Evolutionary conservation across 176 grass and related monocot genomes (phyloP).

Genomic region (Metroxylon sagu): DNA sequence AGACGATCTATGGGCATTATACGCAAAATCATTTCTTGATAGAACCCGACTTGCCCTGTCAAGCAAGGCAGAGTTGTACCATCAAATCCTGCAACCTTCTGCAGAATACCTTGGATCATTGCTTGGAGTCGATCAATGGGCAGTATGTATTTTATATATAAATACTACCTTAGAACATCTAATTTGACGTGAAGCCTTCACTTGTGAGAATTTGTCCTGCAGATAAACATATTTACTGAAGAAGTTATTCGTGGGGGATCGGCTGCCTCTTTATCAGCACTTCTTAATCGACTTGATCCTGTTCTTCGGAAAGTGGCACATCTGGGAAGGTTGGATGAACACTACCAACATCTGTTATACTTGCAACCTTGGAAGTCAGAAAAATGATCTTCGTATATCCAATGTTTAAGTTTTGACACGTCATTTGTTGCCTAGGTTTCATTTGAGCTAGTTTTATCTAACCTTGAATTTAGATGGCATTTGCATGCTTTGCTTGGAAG

Average conservation of each 20-base stretch:
- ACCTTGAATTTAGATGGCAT: background rate
- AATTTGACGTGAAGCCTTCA: background rate
- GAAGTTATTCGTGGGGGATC: constrained; percentile 98
- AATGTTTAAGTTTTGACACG: background rate
- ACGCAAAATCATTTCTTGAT: constrained; percentile 92
- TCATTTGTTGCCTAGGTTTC: background rate
- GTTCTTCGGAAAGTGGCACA: constrained; percentile 73
- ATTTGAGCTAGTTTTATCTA: background rate
- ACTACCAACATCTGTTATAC: too few relatives aligned
- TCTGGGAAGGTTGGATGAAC: constrained; percentile 58
- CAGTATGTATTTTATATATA: constrained; percentile 48
- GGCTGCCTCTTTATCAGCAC: constrained; percentile 83
- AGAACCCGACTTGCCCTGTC: constrained; percentile 86
- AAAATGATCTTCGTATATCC: background rate
- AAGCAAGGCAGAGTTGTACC: constrained; percentile 80
- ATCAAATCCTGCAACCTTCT: constrained; percentile 76
- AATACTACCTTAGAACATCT: too few relatives aligned
- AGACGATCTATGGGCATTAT: constrained; percentile 75
- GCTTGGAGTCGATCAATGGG: constrained; percentile 65
- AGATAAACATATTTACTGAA: constrained; percentile 90
- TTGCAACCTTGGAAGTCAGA: too few relatives aligned
- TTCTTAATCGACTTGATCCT: constrained; percentile 96
- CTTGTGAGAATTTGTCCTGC: constrained; percentile 9
- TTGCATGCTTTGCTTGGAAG: background rate
- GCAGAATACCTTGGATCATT: constrained; percentile 95